Base-by-base conservation (phyloP, 2,329 filamentous ascomycete genomes). In the Aspergillus alliaceus region DNA sequence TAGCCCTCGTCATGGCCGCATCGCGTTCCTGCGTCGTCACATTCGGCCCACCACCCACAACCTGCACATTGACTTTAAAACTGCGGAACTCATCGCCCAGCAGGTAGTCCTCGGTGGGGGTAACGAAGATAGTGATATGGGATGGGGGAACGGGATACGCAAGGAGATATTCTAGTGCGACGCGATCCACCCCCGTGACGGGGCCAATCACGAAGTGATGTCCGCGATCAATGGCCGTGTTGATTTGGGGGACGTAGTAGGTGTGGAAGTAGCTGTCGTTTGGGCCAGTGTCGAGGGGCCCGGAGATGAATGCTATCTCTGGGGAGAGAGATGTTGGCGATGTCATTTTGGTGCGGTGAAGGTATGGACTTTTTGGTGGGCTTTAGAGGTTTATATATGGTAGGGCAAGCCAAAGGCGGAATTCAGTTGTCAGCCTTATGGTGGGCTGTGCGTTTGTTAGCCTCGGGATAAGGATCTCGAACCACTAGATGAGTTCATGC, bases 1-100 rank as follows among this genome's bases (percentile, higher is more conserved):
- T 72, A 4, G 63, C 65, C 6, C 32, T 22, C 8, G 72, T 75
- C 67, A 73, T 69, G 1, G 59, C 65, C 15, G 66, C 71, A 46
- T 75, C 72, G 7, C 72, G 64, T 20, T 69, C 64, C 24, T 61
- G 54, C 27, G 64, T 65, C 44, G 66, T 66, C 7, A 51, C 44
- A 0, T 15, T 15, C 8, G n/a, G 4, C 18, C 59, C 59, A 15
- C 59, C 61, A 1, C 62, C 60, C 9, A 63, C 59, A 1, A 67
- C 58, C 1, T 58, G 46, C 15, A 67, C 32, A 27, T 64, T 55
- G 3, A 69, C 64, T 0, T 59, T 54, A 0, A 40, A 42, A 8
- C 20, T 22, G 25, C 62, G 59, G 49, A 69, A 66, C 1, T 24
- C 14, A 3, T 18, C 9, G 0, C 64, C 66, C 59, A 58, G 64